A percentile compares a stretch with the other conserved stretches of the same genome.
phyloP scores from a whole-genome alignment of 805 yeast species.

The Candida palmyrensis region DNA sequence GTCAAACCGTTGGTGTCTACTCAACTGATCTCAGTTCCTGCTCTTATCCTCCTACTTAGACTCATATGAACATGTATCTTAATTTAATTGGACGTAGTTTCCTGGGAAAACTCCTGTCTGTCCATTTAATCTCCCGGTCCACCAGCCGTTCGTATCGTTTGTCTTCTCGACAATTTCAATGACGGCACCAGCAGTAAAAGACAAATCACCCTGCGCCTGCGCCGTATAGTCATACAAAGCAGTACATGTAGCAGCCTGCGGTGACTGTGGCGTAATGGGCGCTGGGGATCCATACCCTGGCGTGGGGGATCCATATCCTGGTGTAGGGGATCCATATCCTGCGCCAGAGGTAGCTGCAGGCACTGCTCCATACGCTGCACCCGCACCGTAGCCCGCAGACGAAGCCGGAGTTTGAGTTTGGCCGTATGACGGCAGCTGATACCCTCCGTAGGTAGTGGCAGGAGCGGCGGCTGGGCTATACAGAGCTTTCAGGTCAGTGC shows the following conservation, averaged over 20 bases:
- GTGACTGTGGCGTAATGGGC: constrained; percentile 16
- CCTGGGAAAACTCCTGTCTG: constrained; percentile 93
- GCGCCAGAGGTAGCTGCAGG: constrained; percentile 19
- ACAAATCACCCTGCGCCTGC: constrained; percentile 87
- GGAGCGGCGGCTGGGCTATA: constrained; percentile 4
- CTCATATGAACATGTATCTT: no score
- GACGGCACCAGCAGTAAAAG: constrained; percentile 82
- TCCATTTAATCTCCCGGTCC: constrained; percentile 90
- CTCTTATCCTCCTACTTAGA: no score
- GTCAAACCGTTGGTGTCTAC: no score
- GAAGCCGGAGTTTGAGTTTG: constrained; percentile 4
- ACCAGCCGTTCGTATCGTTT: constrained; percentile 89
- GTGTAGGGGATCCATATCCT: constrained; percentile 24
- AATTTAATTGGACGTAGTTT: constrained; percentile 79
- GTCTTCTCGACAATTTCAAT: constrained; percentile 82
- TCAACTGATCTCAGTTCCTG: no score
- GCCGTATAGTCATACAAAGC: constrained; percentile 91
- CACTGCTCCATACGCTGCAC: no score
- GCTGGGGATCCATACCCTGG: constrained; percentile 5
- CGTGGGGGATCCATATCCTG: constrained; percentile 21
- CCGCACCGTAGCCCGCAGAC: constrained; percentile 1
- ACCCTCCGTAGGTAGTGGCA: constrained; percentile 3
- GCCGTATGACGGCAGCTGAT: constrained; percentile 5
- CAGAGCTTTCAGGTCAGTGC: constrained; percentile 7
- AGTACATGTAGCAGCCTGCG: constrained; percentile 60